phyloP scores from a whole-genome alignment of 78 protist species.

The Tieghemostelium lacteum region DNA sequence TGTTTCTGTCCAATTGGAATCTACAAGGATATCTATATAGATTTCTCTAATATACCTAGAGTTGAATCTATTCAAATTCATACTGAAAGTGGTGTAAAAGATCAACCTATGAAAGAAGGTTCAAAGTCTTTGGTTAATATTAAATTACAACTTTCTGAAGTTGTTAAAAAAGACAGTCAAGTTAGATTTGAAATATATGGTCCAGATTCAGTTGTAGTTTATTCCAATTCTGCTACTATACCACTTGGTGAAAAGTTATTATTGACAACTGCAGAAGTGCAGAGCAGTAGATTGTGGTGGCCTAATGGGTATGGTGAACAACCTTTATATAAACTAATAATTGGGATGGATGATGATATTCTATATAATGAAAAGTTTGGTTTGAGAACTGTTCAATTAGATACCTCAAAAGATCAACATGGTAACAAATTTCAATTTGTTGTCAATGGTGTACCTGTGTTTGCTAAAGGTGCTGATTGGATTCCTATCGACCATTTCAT shows the following conservation, averaged over 20 bases:
- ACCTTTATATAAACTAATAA: slow-evolving; percentile 6
- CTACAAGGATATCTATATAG: neutral
- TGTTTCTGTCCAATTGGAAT: slow-evolving; percentile 76
- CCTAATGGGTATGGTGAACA: slow-evolving; percentile 76
- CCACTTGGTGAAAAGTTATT: no score
- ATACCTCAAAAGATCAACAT: slow-evolving; percentile 36
- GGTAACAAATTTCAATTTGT: slow-evolving; percentile 56
- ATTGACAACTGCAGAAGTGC: neutral
- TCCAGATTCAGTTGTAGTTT: no score
- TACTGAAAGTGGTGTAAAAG: neutral
- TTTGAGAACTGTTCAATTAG: slow-evolving; percentile 13
- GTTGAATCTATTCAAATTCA: neutral
- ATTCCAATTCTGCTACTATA: no score
- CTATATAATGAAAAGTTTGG: slow-evolving; percentile 20
- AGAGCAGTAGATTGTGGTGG: slow-evolving; percentile 54
- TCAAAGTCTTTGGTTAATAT: neutral
- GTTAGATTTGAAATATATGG: neutral
- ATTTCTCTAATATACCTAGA: neutral
- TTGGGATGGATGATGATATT: neutral
- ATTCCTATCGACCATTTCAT: slow-evolving; percentile 72
- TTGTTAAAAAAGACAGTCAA: neutral
- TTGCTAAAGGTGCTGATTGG: slow-evolving; percentile 85
- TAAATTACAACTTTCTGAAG: neutral
- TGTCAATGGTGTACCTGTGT: slow-evolving; percentile 49
- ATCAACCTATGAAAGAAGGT: neutral